These are phyloP conservation scores for Akanthomyces dipterigenus DNA, from an alignment of 2,329 filamentous ascomycete genomes.

Conservation along the genomic window DNA sequence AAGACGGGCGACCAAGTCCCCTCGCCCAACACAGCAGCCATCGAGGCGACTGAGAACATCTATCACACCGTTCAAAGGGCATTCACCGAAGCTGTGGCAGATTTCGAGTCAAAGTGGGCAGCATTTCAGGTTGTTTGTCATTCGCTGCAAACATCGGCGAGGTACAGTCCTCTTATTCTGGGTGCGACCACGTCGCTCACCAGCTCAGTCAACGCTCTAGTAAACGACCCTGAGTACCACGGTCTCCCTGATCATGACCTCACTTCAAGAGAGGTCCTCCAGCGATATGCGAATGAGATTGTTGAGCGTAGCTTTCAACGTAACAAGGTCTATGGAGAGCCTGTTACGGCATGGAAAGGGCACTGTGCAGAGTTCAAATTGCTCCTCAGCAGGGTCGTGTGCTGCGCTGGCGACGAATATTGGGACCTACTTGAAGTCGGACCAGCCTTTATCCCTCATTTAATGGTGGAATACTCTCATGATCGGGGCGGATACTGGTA, in stretches of 20 bases:
- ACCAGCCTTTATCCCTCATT: constrained; percentile 6
- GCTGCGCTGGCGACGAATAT: constrained; percentile 2
- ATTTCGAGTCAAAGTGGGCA: constrained; percentile 9
- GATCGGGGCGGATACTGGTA: constrained; percentile 11
- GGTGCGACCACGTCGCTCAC: neutral
- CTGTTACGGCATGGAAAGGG: neutral
- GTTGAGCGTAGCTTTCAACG: neutral
- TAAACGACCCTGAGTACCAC: neutral
- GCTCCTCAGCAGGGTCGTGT: neutral
- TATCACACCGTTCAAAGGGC: constrained; percentile 1
- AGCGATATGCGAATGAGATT: neutral
- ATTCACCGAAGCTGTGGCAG: constrained; percentile 5
- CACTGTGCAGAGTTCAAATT: neutral
- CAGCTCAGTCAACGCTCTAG: constrained; percentile 5
- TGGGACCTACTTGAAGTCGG: constrained; percentile 9
- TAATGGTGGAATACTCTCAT: constrained; percentile 11
- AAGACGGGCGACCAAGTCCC: neutral
- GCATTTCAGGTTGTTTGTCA: constrained; percentile 3
- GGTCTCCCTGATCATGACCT: neutral
- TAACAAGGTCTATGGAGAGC: neutral
- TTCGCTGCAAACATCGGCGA: constrained; percentile 4
- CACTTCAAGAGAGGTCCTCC: constrained; percentile 1
- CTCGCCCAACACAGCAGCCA: neutral
- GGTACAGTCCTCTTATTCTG: constrained; percentile 1
- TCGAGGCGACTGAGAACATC: neutral